A percentile compares a stretch with the other conserved stretches of the same genome.
Conservation (phyloP, 306 rosid genomes). For the Lotus japonicus region DNA sequence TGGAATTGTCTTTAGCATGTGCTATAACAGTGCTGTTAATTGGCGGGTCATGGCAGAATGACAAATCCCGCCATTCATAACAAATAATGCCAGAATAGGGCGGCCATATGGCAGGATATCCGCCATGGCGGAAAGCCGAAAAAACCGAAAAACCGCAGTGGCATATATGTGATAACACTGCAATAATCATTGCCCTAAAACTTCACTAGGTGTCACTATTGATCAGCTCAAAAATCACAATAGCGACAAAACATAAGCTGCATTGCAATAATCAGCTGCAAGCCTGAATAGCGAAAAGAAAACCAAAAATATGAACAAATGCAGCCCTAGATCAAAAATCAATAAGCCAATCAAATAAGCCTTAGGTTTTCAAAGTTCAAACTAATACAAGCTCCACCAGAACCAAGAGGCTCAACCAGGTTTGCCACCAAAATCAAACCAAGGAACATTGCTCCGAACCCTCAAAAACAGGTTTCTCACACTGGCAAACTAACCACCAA, state of each 20-base stretch:
- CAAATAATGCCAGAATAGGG: too few species aligned
- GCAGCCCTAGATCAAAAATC: background rate
- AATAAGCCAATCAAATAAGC: background rate
- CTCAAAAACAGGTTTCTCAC: background rate
- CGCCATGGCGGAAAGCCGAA: too few species aligned
- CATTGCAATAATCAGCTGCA: background rate
- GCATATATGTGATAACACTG: too few species aligned
- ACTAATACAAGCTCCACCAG: background rate
- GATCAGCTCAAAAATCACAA: background rate
- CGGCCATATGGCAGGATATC: too few species aligned
- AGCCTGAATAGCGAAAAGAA: background rate
- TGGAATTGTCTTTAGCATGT: background rate
- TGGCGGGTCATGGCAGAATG: too few species aligned
- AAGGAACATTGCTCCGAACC: background rate
- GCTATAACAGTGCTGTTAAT: too few species aligned
- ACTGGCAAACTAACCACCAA: background rate
- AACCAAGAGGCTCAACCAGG: background rate
- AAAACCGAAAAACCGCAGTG: too few species aligned
- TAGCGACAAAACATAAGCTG: background rate
- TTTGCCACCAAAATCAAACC: background rate
- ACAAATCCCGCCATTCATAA: too few species aligned
- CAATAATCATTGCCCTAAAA: conserved; percentile 1
- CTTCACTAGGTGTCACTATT: background rate
- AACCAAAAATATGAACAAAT: background rate
- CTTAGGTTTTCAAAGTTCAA: background rate